Evolutionary conservation across 192 early-diverging fungal species (phyloP), one percentile per base, ranked within the genome.

Genomic region (Glomus cerebriforme): DNA sequence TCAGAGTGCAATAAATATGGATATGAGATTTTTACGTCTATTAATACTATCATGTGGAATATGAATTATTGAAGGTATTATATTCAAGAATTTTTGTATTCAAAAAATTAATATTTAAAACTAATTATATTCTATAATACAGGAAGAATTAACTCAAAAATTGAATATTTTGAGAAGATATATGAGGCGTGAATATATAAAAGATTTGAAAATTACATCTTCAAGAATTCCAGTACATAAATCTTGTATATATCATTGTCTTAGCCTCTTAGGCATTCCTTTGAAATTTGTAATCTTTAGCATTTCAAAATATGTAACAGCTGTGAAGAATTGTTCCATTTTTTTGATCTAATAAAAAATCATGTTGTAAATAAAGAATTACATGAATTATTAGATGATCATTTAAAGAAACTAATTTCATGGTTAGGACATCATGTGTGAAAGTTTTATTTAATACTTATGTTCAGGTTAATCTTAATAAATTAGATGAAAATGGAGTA

Each of bases 301-400:
- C 68, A 70, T 70, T 13, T 0, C 3, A 17, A 24, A 19, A 43
- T 26, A 24, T 70, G 68, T 27, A 3, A 22, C 17, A 22, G 37
- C 7, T 70, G 37, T 70, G 37, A 70, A 70, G 29, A 70, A 15
- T 70, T 70, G 8, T n/a, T 45, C 24, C 3, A 10, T 39, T 45
- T 70, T 45, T 70, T 37, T 37, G 37, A 45, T n/a, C 5, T 39
- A 24, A 39, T 70, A 68, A 70, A 70, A 70, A 45, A 6, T 24
- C 2, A 45, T 7, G 37, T 37, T 15, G 34, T 37, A 70, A 8
- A 37, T 43, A 4, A 37, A 39, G 22, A 37, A n/a, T n/a, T 0
- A 19, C 6, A 26, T 70, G n/a, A 24, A 17, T 8, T 22, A 7
- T 45, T 70, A 24, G 26, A 45, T 70, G 7, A 45, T 24, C 10